Base-by-base conservation (phyloP, 208 protist genomes). In the Crithidia acanthocephali region DNA sequence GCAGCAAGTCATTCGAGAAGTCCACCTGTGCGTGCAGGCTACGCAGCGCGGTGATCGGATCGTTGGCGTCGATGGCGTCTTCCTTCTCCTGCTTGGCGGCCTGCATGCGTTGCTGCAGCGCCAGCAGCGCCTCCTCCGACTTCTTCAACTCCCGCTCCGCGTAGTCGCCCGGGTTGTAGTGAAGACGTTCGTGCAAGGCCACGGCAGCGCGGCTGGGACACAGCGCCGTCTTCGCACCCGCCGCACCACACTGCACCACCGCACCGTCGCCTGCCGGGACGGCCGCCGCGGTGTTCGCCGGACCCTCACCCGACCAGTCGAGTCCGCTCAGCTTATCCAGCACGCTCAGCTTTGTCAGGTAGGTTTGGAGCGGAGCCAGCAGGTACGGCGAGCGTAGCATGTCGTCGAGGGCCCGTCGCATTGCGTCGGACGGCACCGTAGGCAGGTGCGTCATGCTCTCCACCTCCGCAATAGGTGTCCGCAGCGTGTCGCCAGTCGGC, bases 1-100 rank as follows among this genome's bases (percentile, higher is more conserved):
- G 76, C 57, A 95, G 73, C 47, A 95, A 33, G 57, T 95, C 90
- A 68, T 95, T 95, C 10, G 81, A 88, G 67, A 92, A 80, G 79
- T 95, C 86, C n/a, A 92, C 84, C 80, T 95, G 86, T 0, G 83
- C 76, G 73, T 87, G 85, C 20, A 93, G 76, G 69, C 77, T 80
- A 48, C 80, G 79, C 45, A 95, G 78, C 5, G 87, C 87, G 0
- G 84, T 84, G 58, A 78, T 77, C 16, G 86, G 85, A 44, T 88
- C 61, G 32, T 63, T 72, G 6, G 74, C 60, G 48, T 93, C 85
- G 33, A 95, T 87, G 20, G 87, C 87, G 28, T 40, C 57, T 70
- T 93, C 90, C 75, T 92, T 93, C 44, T 76, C 37, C n/a, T 75
- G 32, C 63, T 87, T 87, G 22, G 67, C 78, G 10, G 69, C 60